Conservation (phyloP, 768 basidiomycete species). For the Inosperma sp. region DNA sequence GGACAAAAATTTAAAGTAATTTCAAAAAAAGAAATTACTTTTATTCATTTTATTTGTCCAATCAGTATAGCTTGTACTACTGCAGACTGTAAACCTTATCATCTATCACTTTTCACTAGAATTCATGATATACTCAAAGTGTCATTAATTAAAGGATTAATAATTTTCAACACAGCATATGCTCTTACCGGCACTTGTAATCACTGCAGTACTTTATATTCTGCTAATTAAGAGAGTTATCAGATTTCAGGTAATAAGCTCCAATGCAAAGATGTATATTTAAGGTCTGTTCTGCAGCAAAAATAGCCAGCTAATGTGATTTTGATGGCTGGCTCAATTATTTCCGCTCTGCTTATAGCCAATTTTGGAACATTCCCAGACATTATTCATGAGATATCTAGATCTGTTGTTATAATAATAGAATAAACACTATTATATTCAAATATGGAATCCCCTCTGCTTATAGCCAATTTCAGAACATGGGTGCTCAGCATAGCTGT, state of each 20-base stretch:
- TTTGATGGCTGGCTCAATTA: no score
- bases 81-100: background rate
- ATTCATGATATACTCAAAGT: constrained; percentile 6
- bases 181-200: constrained; percentile 9
- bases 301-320: no score
- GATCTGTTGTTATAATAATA: no score
- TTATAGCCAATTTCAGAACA: no score
- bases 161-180: constrained; percentile 4
- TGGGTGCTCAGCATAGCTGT: no score
- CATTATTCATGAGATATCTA: no score
- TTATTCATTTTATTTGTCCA: constrained; percentile 2
- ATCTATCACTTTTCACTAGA: background rate
- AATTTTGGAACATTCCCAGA: no score
- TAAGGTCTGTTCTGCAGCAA: no score
- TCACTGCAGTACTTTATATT: constrained; percentile 10
- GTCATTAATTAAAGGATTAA: constrained; percentile 6
- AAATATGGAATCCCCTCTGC: no score
- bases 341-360: no score
- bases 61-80: background rate
- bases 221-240: constrained; percentile 13
- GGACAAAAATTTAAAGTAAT: background rate
- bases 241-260: background rate
- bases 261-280: background rate
- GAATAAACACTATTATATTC: no score
- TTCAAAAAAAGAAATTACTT: background rate